Evolutionary conservation across 176 grass and related monocot genomes (phyloP).

Genomic region (Rhipidocladum racemiflorum): DNA sequence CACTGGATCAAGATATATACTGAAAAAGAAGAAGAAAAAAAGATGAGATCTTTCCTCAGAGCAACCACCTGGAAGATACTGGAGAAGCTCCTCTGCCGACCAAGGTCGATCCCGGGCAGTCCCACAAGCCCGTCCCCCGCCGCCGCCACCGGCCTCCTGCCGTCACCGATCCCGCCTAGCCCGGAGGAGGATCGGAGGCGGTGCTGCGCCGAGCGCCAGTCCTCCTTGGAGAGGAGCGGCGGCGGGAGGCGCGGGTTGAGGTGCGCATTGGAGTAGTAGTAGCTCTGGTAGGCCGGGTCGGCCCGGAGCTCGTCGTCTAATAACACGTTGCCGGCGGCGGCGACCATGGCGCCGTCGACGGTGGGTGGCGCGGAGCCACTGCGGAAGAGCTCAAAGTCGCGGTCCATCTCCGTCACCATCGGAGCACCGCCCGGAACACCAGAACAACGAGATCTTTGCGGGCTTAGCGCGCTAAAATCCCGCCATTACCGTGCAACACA

Average conservation of each 20-base stretch:
- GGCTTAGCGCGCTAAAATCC: conserved; percentile 2
- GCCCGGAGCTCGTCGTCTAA: conserved; percentile 59
- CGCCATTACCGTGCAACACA: conserved; percentile 25
- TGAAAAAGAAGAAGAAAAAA: background rate
- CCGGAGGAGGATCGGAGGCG: conserved; percentile 38
- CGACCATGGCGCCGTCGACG: conserved; percentile 49
- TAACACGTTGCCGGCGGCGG: conserved; percentile 32
- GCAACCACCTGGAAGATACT: conserved; percentile 68
- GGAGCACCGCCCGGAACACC: conserved; percentile 3
- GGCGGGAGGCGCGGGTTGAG: conserved; percentile 74
- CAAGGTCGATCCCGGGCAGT: conserved; percentile 45
- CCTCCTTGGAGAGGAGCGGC: conserved; percentile 66
- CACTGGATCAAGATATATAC: background rate
- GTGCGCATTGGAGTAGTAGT: conserved; percentile 71
- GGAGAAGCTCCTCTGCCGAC: conserved; percentile 48
- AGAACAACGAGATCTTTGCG: conserved; percentile 19
- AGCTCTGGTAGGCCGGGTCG: conserved; percentile 63
- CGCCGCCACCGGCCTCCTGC: conserved; percentile 29
- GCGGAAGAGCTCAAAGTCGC: conserved; percentile 65
- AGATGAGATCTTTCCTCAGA: conserved; percentile 22
- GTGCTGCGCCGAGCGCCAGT: conserved; percentile 57
- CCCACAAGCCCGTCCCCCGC: conserved; percentile 36
- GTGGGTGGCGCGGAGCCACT: conserved; percentile 77
- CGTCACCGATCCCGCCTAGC: conserved; percentile 58
- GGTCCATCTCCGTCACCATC: conserved; percentile 63